phyloP scores from a whole-genome alignment of 2,329 filamentous ascomycete species.

The Fusarium sulawesiense region DNA sequence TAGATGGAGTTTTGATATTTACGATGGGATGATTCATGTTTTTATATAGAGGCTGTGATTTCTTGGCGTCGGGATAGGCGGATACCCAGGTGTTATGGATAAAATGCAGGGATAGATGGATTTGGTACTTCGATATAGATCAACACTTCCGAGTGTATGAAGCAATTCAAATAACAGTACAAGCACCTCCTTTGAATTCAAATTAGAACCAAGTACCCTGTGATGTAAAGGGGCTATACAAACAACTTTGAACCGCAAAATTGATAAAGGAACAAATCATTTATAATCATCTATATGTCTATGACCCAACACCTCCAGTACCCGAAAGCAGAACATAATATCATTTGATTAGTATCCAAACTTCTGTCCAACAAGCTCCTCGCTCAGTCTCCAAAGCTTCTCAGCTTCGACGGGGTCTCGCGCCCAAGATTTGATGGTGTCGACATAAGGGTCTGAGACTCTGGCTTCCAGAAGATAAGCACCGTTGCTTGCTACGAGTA shows the following conservation, averaged over 20 bases:
- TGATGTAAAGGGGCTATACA: background rate
- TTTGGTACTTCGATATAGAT: background rate
- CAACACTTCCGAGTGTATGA: background rate
- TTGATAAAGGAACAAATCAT: background rate
- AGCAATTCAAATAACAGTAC: background rate
- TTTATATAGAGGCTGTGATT: background rate
- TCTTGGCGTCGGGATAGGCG: slow-evolving; percentile 24
- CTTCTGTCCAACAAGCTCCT: slow-evolving; percentile 57
- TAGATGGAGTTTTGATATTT: background rate
- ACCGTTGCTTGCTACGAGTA: slow-evolving; percentile 46
- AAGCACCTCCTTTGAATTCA: background rate
- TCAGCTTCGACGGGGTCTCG: slow-evolving; percentile 53
- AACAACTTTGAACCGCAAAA: background rate
- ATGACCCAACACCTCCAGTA: background rate
- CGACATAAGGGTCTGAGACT: slow-evolving; percentile 47
- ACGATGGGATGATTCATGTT: background rate
- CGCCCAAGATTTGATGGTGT: slow-evolving; percentile 48
- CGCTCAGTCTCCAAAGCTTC: slow-evolving; percentile 59
- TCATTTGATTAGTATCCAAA: slow-evolving; percentile 47
- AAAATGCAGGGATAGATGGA: slow-evolving; percentile 15
- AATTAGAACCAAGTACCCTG: background rate
- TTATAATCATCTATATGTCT: background rate
- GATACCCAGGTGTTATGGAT: slow-evolving; percentile 10
- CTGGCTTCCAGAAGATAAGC: slow-evolving; percentile 50
- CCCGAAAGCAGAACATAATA: background rate